Percentiles rank a stretch among this genome's conserved stretches.
Conservation (phyloP, 2,329 filamentous ascomycete genomes). For the Paraconiothyrium sp. region DNA sequence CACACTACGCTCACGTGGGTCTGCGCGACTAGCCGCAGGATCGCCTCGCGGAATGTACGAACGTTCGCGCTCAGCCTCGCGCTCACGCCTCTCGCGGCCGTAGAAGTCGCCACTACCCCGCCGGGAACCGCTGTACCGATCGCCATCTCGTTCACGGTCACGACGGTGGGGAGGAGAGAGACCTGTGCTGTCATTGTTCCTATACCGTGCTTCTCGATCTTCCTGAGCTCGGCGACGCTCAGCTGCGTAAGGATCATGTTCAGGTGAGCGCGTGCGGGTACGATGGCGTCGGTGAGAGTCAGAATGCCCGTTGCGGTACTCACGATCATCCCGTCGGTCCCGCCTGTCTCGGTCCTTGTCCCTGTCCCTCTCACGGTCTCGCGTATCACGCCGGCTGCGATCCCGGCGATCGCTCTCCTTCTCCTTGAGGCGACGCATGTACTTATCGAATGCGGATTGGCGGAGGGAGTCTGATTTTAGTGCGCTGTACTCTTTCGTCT, state of each 20-base stretch:
- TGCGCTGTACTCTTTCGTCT: slow-evolving; percentile 83
- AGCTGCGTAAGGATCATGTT: slow-evolving; percentile 92
- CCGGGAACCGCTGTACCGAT: slow-evolving; percentile 59
- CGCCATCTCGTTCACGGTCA: slow-evolving; percentile 50
- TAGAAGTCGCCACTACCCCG: slow-evolving; percentile 74
- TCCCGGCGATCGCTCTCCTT: slow-evolving; percentile 75
- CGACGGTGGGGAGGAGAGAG: slow-evolving; percentile 61
- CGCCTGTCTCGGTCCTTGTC: slow-evolving; percentile 46
- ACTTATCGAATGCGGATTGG: slow-evolving; percentile 87
- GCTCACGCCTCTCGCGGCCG: slow-evolving; percentile 84
- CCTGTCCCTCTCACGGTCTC: slow-evolving; percentile 55
- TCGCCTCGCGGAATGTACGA: slow-evolving; percentile 68
- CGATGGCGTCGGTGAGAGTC: slow-evolving; percentile 54
- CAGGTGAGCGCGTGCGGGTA: slow-evolving; percentile 85
- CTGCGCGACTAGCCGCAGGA: slow-evolving; percentile 68
- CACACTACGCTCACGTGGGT: slow-evolving; percentile 75
- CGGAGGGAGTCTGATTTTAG: slow-evolving; percentile 85
- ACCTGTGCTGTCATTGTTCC: slow-evolving; percentile 77
- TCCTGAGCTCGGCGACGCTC: slow-evolving; percentile 93
- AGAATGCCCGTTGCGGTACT: slow-evolving; percentile 52
- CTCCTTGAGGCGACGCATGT: slow-evolving; percentile 88
- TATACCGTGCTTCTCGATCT: slow-evolving; percentile 92
- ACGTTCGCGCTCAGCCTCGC: slow-evolving; percentile 90
- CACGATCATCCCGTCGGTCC: slow-evolving; percentile 45
- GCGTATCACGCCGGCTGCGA: slow-evolving; percentile 49